Conservation (phyloP, 257 asterid genomes). For the Gynochthodes officinalis region DNA sequence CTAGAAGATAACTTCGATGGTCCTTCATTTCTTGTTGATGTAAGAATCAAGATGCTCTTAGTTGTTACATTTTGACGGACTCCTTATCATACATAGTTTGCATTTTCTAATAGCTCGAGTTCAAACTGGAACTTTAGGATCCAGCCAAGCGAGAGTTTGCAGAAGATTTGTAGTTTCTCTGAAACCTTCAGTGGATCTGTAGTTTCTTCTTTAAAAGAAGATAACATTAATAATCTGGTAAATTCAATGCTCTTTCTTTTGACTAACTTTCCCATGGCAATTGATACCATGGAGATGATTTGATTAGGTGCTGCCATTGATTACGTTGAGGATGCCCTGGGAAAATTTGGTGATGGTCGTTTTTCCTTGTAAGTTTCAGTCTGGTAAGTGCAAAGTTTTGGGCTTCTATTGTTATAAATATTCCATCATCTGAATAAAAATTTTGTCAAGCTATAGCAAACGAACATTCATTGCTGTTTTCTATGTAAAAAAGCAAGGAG, state of each 20-base stretch:
- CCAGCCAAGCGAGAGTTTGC: conserved; percentile 50
- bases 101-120: conserved; percentile 11
- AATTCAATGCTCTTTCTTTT: conserved; percentile 7
- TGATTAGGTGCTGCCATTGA: conserved; percentile 58
- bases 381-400: conserved; percentile 41
- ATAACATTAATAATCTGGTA: conserved; percentile 46
- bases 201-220: conserved; percentile 49
- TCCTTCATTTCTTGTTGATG: conserved; percentile 71
- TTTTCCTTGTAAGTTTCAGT: conserved; percentile 79
- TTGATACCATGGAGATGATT: conserved; percentile 8
- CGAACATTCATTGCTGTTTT: too few relatives aligned
- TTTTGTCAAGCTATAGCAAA: not conserved
- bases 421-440: not conserved
- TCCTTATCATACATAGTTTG: not conserved
- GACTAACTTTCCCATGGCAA: not conserved
- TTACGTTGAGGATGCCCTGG: conserved; percentile 62
- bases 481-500: too few relatives aligned
- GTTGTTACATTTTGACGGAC: not conserved
- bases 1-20: conserved; percentile 73
- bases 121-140: conserved; percentile 42
- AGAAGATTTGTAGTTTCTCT: conserved; percentile 49
- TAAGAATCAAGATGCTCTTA: conserved; percentile 30
- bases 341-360: conserved; percentile 63
- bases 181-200: conserved; percentile 52
- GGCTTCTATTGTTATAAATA: not conserved